Percentiles rank a stretch among this genome's conserved stretches.
Evolutionary conservation across 2,329 filamentous ascomycete genomes (phyloP).

Genomic region (Neocucurbitaria cava): DNA sequence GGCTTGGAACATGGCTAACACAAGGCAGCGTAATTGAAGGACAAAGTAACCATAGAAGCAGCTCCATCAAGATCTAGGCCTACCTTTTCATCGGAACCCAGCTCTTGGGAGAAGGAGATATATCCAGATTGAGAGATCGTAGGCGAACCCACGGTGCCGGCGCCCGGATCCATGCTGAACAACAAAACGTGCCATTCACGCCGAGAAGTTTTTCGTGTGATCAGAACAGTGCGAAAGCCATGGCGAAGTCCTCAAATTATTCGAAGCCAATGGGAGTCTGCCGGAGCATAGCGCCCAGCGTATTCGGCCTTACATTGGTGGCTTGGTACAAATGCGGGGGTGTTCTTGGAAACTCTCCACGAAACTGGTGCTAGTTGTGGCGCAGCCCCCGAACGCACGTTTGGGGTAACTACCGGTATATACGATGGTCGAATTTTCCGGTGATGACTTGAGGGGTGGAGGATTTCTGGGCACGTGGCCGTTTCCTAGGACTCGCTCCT

Average conservation of each 20-base stretch:
- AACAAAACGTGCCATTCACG: background rate
- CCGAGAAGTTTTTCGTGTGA: background rate
- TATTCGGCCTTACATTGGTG: slow-evolving; percentile 3
- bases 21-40: background rate
- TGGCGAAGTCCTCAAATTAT: background rate
- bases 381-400: background rate
- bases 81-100: background rate
- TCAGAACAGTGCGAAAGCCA: background rate
- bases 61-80: background rate
- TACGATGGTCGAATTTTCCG: too few species aligned
- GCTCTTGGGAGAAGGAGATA: background rate
- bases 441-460: too few species aligned
- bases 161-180: background rate
- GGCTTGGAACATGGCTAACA: background rate
- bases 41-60: background rate
- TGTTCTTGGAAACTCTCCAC: slow-evolving; percentile 10
- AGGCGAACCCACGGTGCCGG: background rate
- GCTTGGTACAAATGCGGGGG: slow-evolving; percentile 25
- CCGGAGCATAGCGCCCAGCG: slow-evolving; percentile 2
- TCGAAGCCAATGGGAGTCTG: slow-evolving; percentile 2
- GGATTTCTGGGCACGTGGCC: too few species aligned
- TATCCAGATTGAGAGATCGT: background rate
- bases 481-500: too few species aligned
- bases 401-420: background rate
- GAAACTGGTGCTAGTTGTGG: slow-evolving; percentile 1